These are phyloP conservation scores for Exophiala sp. DNA, from an alignment of 2,329 filamentous ascomycete species.

Conservation along the genomic window DNA sequence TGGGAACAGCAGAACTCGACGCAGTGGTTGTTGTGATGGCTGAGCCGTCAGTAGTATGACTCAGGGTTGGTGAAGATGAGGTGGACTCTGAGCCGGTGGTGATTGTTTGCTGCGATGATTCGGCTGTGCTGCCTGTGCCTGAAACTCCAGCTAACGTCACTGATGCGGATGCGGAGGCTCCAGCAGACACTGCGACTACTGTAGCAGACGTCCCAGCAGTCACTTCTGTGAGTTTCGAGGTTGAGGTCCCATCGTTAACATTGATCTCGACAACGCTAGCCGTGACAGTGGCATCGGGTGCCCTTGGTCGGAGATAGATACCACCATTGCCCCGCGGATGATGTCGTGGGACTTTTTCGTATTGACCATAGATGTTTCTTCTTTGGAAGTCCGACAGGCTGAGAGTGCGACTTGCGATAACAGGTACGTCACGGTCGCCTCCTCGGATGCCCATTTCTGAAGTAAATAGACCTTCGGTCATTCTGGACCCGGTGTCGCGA, in stretches of 20 bases:
- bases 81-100: constrained; percentile 10
- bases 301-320: constrained; percentile 21
- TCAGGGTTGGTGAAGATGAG: background rate
- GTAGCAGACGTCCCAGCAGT: constrained; percentile 17
- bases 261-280: constrained; percentile 24
- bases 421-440: constrained; percentile 9
- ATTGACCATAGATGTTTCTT: constrained; percentile 16
- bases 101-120: constrained; percentile 14
- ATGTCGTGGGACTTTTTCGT: constrained; percentile 11
- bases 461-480: constrained; percentile 24
- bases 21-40: constrained; percentile 7
- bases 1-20: constrained; percentile 5
- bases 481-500: constrained; percentile 22
- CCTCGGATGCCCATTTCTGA: constrained; percentile 23
- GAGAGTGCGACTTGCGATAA: constrained; percentile 19
- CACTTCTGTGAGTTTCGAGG: constrained; percentile 22
- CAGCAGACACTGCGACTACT: constrained; percentile 21
- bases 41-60: too few species aligned
- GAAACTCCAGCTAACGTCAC: constrained; percentile 20
- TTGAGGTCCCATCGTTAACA: constrained; percentile 24
- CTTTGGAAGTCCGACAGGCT: constrained; percentile 23
- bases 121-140: constrained; percentile 3
- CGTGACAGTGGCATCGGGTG: constrained; percentile 25
- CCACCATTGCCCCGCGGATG: constrained; percentile 17
- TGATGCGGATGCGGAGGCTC: constrained; percentile 21